Conservation (phyloP, 768 basidiomycete genomes). For the Suillus paluster region DNA sequence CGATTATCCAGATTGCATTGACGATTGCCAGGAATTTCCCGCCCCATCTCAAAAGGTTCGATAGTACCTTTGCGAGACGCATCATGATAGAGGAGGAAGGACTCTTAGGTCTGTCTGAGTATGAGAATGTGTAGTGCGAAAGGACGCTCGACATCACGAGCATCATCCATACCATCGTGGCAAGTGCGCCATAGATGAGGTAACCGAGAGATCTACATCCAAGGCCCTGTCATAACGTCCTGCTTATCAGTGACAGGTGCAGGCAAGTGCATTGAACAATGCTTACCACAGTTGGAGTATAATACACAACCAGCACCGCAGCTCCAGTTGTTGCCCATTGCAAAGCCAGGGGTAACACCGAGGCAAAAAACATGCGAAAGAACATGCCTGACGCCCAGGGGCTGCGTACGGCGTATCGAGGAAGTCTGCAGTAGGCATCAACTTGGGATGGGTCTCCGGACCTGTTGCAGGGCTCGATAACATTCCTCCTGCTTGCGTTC, state of each 20-base stretch:
- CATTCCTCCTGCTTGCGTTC: neutral
- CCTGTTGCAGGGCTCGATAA: conserved; percentile 13
- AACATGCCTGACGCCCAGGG: conserved; percentile 24
- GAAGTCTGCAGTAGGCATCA: conserved; percentile 17
- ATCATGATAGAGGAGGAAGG: neutral
- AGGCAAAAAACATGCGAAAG: conserved; percentile 24
- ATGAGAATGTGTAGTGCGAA: conserved; percentile 21
- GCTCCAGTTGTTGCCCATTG: conserved; percentile 34
- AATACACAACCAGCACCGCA: conserved; percentile 26
- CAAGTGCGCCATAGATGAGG: conserved; percentile 30
- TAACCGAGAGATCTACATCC: conserved; percentile 41
- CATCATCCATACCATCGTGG: conserved; percentile 35
- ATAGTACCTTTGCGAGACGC: conserved; percentile 4
- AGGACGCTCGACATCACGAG: conserved; percentile 34
- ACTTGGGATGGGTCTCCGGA: conserved; percentile 15
- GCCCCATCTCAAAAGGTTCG: conserved; percentile 17
- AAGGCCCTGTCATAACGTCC: conserved; percentile 26
- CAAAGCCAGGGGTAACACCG: conserved; percentile 22
- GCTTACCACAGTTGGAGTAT: conserved; percentile 28
- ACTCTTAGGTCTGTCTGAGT: neutral
- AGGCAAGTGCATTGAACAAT: neutral
- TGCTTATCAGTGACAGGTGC: neutral
- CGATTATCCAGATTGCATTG: conserved; percentile 26
- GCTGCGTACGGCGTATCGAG: conserved; percentile 6
- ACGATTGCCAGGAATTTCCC: conserved; percentile 24